phyloP scores from a whole-genome alignment of 345 rosid genomes.

The Citrus unshiu region DNA sequence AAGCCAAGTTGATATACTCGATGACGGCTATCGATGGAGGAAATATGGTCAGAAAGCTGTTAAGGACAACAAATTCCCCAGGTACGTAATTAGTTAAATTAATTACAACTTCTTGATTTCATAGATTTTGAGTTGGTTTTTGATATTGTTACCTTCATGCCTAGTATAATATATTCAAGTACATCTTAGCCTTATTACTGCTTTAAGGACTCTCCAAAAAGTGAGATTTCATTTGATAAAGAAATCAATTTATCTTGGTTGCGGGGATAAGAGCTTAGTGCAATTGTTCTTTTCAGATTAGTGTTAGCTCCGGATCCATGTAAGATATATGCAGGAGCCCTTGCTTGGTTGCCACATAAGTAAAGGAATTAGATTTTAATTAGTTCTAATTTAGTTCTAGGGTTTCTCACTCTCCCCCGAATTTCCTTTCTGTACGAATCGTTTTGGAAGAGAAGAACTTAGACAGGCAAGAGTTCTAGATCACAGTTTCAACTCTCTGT shows the following conservation, averaged over 20 bases:
- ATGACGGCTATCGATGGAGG: constrained; percentile 79
- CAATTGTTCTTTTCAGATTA: not conserved
- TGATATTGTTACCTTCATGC: not conserved
- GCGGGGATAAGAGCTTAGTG: not conserved
- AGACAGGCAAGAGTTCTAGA: not conserved
- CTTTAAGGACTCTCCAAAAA: not conserved
- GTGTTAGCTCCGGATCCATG: not conserved
- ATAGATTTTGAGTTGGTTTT: not conserved
- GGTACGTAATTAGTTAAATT: constrained; percentile 12
- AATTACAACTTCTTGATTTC: not conserved
- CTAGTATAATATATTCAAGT: not conserved
- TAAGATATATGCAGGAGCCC: not conserved
- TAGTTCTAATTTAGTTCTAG: not conserved
- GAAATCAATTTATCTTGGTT: no score
- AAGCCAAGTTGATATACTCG: constrained; percentile 62
- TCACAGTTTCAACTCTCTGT: not conserved
- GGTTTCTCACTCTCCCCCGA: not conserved
- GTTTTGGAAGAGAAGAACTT: not conserved
- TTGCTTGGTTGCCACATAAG: not conserved
- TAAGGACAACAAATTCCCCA: constrained; percentile 56
- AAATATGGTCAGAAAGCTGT: constrained; percentile 75
- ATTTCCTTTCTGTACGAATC: not conserved
- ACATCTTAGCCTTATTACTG: not conserved
- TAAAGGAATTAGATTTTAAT: not conserved
- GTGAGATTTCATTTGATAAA: not conserved